A percentile compares a stretch with the other conserved stretches of the same genome.
Conservation (phyloP, 2,329 filamentous ascomycete species). For the Scorias spongiosa region DNA sequence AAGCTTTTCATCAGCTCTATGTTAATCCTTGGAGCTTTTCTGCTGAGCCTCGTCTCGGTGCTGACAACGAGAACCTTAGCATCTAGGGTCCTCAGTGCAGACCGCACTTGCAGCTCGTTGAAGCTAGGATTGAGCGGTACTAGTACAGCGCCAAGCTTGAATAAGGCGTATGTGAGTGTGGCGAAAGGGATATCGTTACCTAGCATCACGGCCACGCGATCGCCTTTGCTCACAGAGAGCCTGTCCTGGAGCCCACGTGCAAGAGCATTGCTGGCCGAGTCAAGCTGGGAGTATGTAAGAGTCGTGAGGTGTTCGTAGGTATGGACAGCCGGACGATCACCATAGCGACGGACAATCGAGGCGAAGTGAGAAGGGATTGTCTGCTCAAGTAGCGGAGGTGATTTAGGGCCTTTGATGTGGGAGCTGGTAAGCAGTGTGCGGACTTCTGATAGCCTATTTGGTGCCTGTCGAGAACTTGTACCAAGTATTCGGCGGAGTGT, state of each 20-base stretch:
- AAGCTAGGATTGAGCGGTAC: constrained; percentile 89
- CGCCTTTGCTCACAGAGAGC: constrained; percentile 62
- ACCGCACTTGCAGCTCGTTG: constrained; percentile 60
- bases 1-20: constrained; percentile 15
- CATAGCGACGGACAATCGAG: constrained; percentile 45
- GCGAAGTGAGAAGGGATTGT: constrained; percentile 63
- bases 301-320: constrained; percentile 45
- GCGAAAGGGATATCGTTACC: constrained; percentile 79
- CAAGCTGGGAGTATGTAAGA: constrained; percentile 61
- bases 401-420: neutral
- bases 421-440: neutral
- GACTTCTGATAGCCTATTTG: no score
- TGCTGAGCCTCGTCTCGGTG: constrained; percentile 71
- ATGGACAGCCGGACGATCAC: constrained; percentile 49
- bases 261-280: constrained; percentile 59
- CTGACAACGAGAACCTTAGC: constrained; percentile 65
- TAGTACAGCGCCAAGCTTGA: constrained; percentile 85
- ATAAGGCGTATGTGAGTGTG: constrained; percentile 72
- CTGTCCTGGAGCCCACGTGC: constrained; percentile 51
- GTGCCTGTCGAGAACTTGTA: no score
- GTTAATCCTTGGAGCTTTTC: constrained; percentile 46
- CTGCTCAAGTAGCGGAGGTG: constrained; percentile 46
- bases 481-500: no score
- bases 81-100: constrained; percentile 62
- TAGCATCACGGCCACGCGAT: constrained; percentile 71